Conservation (phyloP, 768 basidiomycete genomes). For the Pleurotus salmoneostramineus region DNA sequence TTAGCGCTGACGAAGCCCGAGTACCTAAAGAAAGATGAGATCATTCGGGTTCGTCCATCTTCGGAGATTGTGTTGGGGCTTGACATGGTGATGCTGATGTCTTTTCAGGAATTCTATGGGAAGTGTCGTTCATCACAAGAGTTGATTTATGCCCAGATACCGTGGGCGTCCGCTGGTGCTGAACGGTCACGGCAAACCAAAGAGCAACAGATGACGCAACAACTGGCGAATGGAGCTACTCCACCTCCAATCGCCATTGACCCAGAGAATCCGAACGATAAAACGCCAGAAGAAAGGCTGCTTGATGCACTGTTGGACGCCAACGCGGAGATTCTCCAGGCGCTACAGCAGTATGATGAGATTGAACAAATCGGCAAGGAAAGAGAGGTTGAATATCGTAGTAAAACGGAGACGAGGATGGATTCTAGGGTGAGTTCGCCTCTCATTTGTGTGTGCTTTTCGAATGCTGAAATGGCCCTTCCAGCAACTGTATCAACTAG, state of each 20-base stretch:
- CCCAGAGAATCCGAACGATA: slow-evolving; percentile 30
- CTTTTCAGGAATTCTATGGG: slow-evolving; percentile 71
- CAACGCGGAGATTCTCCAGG: slow-evolving; percentile 66
- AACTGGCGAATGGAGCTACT: slow-evolving; percentile 13
- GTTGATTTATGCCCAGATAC: slow-evolving; percentile 81
- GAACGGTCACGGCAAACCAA: slow-evolving; percentile 54
- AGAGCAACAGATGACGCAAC: slow-evolving; percentile 16
- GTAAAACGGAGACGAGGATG: slow-evolving; percentile 63
- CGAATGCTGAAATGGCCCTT: not conserved
- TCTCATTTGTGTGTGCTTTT: not conserved
- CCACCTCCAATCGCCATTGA: slow-evolving; percentile 10
- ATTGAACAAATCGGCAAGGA: slow-evolving; percentile 65
- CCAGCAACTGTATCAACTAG: slow-evolving; percentile 31
- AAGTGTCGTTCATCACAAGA: slow-evolving; percentile 84
- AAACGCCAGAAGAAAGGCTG: slow-evolving; percentile 72
- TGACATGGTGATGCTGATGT: slow-evolving; percentile 4
- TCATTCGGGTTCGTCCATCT: slow-evolving; percentile 77
- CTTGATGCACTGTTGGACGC: slow-evolving; percentile 70
- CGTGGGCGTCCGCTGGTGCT: slow-evolving; percentile 85
- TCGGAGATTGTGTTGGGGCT: too few species aligned
- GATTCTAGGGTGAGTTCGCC: slow-evolving; percentile 54
- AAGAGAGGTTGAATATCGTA: slow-evolving; percentile 63
- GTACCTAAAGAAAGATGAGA: slow-evolving; percentile 55
- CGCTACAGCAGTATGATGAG: slow-evolving; percentile 74
- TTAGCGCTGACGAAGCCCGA: slow-evolving; percentile 60